Evolutionary conservation across 768 basidiomycete species (phyloP), one percentile per base, ranked within the genome.

Genomic region (Mycena chlorophos): DNA sequence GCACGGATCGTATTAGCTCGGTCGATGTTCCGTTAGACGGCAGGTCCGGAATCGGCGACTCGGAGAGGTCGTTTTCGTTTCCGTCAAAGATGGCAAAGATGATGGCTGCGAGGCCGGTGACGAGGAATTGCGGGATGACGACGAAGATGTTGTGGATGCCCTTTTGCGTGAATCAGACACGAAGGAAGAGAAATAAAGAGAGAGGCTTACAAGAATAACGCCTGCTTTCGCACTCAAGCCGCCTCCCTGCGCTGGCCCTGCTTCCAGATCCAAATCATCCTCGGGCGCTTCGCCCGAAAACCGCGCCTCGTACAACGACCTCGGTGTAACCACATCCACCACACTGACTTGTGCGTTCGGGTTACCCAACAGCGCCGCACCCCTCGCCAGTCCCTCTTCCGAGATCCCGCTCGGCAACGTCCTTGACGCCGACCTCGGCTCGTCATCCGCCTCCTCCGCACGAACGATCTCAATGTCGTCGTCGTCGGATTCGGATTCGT

Each of bases 61-160:
- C 20, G 13, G 40, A 22, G 13, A 14, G 40, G 14, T 42, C 40
- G 14, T 12, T 14, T 42, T 19, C 87, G 56, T 96, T 14, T 42
- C 20, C 87, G 56, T 96, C 94, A 57, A 94, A 78, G 4, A 97
- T 71, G 16, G 89, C 90, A 65, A 98, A 97, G 43, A 98, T 80
- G 57, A 95, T 74, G 10, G 94, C 84, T 0, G 93, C 86, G 4
- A 98, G 69, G 22, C 86, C 93, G 0, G 91, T 95, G 28, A 95
- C 88, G 37, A 98, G 78, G 71, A 98, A 95, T 66, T 98, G 96
- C 0, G 96, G 96, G 5, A 97, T 74, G 55, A 98, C 96, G 58
- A 98, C 77, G 70, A 90, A 96, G 55, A 97, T 82, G 65, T 97
- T 98, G 71, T 98, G 94, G 50, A 98, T 96, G 37, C 96, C 94